phyloP scores from a whole-genome alignment of 495 filamentous ascomycete species.

The Talaromyces trachyspermus region DNA sequence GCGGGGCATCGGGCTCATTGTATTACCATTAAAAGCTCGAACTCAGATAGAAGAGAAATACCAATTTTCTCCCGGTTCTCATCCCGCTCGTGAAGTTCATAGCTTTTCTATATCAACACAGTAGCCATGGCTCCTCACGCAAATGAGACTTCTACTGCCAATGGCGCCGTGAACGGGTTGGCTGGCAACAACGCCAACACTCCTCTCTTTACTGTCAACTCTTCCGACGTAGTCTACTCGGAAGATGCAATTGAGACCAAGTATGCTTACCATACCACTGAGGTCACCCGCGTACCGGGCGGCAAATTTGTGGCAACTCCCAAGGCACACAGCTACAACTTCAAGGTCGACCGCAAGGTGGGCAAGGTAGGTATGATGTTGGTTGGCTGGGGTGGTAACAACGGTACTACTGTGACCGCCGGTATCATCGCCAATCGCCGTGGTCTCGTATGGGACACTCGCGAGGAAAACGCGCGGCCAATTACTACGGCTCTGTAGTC shows the following conservation, averaged over 20 bases:
- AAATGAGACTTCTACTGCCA: conserved; percentile 49
- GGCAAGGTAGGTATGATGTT: conserved; percentile 96
- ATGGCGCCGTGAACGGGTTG: conserved; percentile 67
- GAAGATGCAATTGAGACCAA: conserved; percentile 82
- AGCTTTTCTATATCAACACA: neutral
- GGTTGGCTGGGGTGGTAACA: conserved; percentile 97
- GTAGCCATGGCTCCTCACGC: conserved; percentile 88
- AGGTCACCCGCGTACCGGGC: conserved; percentile 60
- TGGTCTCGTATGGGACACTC: conserved; percentile 82
- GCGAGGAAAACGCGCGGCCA: conserved; percentile 78
- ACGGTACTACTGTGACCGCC: conserved; percentile 93
- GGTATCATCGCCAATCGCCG: conserved; percentile 95
- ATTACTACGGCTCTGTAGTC: conserved; percentile 96
- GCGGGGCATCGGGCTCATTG: conserved; percentile 76
- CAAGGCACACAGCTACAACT: conserved; percentile 86
- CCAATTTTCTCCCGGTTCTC: conserved; percentile 9
- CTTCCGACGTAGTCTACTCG: conserved; percentile 88
- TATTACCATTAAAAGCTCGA: conserved; percentile 46
- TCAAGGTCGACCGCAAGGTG: conserved; percentile 92
- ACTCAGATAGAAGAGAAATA: conserved; percentile 23
- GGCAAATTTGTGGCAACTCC: conserved; percentile 80
- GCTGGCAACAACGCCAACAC: conserved; percentile 33
- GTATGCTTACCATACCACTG: conserved; percentile 94
- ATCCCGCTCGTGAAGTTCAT: neutral
- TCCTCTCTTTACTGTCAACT: conserved; percentile 77